Conservation (phyloP, 495 filamentous ascomycete species). For the Evernia prunastri region DNA sequence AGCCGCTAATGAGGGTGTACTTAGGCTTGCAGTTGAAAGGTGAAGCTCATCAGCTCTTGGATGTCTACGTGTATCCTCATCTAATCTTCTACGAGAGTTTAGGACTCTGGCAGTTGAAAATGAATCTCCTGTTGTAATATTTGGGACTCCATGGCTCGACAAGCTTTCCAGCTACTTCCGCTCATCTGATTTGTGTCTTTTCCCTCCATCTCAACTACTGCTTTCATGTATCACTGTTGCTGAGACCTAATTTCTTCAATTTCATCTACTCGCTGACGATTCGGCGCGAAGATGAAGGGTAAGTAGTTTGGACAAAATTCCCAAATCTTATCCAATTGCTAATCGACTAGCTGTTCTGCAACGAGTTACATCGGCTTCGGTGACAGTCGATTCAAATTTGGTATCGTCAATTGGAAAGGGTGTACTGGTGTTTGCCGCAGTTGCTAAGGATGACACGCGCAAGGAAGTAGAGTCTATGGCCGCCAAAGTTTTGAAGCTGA, state of each 20-base stretch:
- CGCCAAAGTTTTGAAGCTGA: slow-evolving; percentile 78
- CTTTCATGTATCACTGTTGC: not conserved
- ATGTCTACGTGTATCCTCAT: not conserved
- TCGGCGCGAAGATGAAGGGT: slow-evolving; percentile 43
- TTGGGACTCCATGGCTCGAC: not conserved
- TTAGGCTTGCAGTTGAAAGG: not conserved
- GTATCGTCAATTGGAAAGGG: slow-evolving; percentile 88
- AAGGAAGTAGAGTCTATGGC: slow-evolving; percentile 83
- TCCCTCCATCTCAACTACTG: not conserved
- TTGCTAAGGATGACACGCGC: slow-evolving; percentile 82
- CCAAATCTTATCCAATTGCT: slow-evolving; percentile 14
- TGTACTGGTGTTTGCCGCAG: slow-evolving; percentile 82
- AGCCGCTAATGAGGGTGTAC: not conserved
- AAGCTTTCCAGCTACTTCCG: not conserved
- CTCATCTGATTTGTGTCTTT: not conserved
- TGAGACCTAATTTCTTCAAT: not conserved
- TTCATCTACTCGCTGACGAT: not conserved
- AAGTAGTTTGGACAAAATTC: slow-evolving; percentile 6
- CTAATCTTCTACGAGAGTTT: not conserved
- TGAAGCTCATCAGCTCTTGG: no score
- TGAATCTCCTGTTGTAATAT: no score
- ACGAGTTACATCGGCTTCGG: slow-evolving; percentile 92
- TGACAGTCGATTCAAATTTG: slow-evolving; percentile 86
- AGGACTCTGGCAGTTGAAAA: not conserved
- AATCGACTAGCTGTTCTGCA: slow-evolving; percentile 72